Evolutionary conservation across 495 filamentous ascomycete genomes (phyloP).

Genomic region (Daldinia grandis): DNA sequence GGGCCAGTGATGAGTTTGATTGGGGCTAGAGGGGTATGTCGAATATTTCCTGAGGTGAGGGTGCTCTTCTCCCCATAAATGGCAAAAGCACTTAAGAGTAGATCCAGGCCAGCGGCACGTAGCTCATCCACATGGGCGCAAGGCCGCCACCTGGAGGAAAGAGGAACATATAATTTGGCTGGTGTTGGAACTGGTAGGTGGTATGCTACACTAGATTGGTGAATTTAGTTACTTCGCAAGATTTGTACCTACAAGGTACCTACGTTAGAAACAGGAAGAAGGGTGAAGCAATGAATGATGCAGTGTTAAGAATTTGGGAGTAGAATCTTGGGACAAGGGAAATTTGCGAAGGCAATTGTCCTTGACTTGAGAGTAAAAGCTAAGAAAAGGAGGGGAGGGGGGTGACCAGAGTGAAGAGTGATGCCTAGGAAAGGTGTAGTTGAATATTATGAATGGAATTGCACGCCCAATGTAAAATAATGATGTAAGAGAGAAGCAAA

Average conservation of each 20-base stretch:
- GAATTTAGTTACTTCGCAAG: not conserved
- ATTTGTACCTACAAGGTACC: no score
- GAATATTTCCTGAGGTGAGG: not conserved
- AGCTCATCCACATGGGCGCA: not conserved
- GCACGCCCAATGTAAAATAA: not conserved
- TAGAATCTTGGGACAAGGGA: not conserved
- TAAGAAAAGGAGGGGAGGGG: no score
- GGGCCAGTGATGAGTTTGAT: not conserved
- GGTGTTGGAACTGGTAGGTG: not conserved
- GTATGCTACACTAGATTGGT: not conserved
- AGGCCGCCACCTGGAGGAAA: not conserved
- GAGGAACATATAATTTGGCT: not conserved
- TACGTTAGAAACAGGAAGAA: not conserved
- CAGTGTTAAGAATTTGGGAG: not conserved
- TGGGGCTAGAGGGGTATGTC: conserved; percentile 7
- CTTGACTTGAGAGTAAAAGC: no score
- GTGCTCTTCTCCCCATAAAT: conserved; percentile 3
- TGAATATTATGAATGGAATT: no score
- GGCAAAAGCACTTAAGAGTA: conserved; percentile 4
- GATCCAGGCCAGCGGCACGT: conserved; percentile 4
- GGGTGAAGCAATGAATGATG: not conserved
- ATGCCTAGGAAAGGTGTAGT: no score
- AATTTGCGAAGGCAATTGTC: no score
- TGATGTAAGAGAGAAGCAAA: not conserved
- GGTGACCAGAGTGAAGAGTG: no score